phyloP scores from a whole-genome alignment of 352 stramenopile species.

The Globisporangium barbulae region DNA sequence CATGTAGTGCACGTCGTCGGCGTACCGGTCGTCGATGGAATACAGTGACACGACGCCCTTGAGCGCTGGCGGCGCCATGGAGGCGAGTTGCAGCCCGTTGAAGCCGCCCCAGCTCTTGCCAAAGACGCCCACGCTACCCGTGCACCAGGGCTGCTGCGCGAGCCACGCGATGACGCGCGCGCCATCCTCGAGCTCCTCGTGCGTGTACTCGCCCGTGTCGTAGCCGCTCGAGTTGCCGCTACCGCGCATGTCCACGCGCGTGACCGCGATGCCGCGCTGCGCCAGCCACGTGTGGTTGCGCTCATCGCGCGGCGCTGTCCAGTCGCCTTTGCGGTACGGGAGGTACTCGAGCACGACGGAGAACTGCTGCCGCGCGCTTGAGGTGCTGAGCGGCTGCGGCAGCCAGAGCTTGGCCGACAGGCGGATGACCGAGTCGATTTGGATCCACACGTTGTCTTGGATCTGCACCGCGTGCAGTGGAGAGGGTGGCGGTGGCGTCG shows the following conservation, averaged over 20 bases:
- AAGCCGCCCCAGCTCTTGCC: conserved; percentile 58
- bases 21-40: conserved; percentile 53
- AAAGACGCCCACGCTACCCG: conserved; percentile 36
- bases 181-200: conserved; percentile 40
- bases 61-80: conserved; percentile 34
- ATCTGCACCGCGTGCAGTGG: conserved; percentile 22
- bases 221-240: conserved; percentile 45
- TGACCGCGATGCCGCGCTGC: conserved; percentile 39
- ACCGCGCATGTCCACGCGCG: conserved; percentile 45
- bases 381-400: conserved; percentile 13
- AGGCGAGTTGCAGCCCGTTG: conserved; percentile 45
- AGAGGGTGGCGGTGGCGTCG: background rate
- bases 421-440: conserved; percentile 18
- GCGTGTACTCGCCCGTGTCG: conserved; percentile 42
- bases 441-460: conserved; percentile 43
- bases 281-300: conserved; percentile 49
- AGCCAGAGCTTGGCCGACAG: conserved; percentile 39
- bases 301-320: conserved; percentile 37
- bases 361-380: conserved; percentile 8
- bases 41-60: conserved; percentile 46
- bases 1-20: conserved; percentile 53
- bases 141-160: conserved; percentile 38
- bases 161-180: conserved; percentile 47
- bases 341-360: conserved; percentile 55
- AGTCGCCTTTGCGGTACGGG: conserved; percentile 49